Evolutionary conservation across 108 stramenopile genomes (phyloP).

Genomic region (Nitzschia inconspicua): DNA sequence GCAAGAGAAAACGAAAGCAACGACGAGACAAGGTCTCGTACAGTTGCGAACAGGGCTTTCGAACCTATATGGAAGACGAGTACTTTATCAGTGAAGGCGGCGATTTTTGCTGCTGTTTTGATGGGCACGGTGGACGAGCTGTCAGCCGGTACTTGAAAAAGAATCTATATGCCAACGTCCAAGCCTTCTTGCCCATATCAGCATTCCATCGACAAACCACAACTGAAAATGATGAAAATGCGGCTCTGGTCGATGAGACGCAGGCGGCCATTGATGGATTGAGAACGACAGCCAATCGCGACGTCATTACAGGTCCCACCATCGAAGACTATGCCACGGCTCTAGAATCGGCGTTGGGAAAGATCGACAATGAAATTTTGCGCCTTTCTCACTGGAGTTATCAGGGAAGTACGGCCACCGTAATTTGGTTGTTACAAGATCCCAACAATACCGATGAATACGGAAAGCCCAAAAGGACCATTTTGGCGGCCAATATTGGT

Average conservation of each 20-base stretch:
- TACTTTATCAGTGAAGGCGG: constrained; percentile 42
- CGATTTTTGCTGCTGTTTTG: constrained; percentile 87
- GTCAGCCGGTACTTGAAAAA: constrained; percentile 79
- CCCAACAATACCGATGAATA: not conserved
- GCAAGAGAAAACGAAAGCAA: too few relatives aligned
- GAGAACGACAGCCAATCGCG: not conserved
- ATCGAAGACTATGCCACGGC: constrained; percentile 32
- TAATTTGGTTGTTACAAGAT: constrained; percentile 61
- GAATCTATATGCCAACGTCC: constrained; percentile 72
- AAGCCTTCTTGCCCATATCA: constrained; percentile 38
- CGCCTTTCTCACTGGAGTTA: constrained; percentile 66
- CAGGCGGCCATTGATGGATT: too few relatives aligned
- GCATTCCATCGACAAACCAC: not conserved
- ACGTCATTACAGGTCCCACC: constrained; percentile 5
- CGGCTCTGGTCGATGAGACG: too few relatives aligned
- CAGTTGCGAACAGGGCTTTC: constrained; percentile 50
- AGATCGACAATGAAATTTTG: constrained; percentile 66
- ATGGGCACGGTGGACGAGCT: constrained; percentile 91
- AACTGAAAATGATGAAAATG: not conserved
- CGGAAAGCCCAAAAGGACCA: constrained; percentile 17
- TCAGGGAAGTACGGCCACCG: constrained; percentile 90
- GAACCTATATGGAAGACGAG: constrained; percentile 87
- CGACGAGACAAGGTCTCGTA: too few relatives aligned
- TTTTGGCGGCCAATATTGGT: constrained; percentile 90
- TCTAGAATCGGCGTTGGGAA: constrained; percentile 47